Base-by-base conservation (phyloP, 1,139 yeast genomes). In the Yamadazyma songkhlaensis region DNA sequence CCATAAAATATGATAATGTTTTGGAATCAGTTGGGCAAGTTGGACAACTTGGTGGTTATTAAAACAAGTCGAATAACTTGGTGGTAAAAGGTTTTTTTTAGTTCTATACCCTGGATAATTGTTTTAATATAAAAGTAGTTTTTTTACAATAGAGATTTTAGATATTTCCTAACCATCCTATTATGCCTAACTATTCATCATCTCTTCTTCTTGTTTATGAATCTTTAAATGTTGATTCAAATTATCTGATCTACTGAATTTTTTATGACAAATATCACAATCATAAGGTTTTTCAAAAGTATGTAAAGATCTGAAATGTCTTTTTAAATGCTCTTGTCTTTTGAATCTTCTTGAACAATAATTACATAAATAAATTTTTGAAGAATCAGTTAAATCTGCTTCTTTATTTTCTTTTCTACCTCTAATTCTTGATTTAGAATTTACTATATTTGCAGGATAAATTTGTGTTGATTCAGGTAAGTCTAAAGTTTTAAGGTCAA, bases 241-340 rank as follows among this genome's bases (percentile, higher is more conserved):
- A 51, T 84, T 84, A 56, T 84, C 95, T 12, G 84, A 74, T 45
- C 95, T 70, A 45, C 89, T 81, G 51, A 84, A 84, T 54, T 80
- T 79, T 61, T 83, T 84, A 36, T 76, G 74, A 54, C 95, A 84
- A 25, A 77, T 69, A n/a, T 67, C 63, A 60, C 95, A 84, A 47
- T 71, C 79, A 58, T 74, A 84, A 0, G 95, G 94, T 57, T 83
- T 82, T 43, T 82, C 89, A 43, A 80, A 74, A 15, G 90, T 83
- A 53, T 81, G 86, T 46, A 84, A 68, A 11, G 88, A 80, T 42
- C 92, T 69, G 54, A 81, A 78, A 54, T 84, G 95, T 42, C 95
- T 72, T 55, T 82, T 83, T 48, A 85, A 62, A 58, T 85, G 95
- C 54, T 85, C 95, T 55, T 82, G 88, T 47, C 94, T 74, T 53